Conservation (phyloP, 1,139 yeast species). For the Saccharomyces uvarum region DNA sequence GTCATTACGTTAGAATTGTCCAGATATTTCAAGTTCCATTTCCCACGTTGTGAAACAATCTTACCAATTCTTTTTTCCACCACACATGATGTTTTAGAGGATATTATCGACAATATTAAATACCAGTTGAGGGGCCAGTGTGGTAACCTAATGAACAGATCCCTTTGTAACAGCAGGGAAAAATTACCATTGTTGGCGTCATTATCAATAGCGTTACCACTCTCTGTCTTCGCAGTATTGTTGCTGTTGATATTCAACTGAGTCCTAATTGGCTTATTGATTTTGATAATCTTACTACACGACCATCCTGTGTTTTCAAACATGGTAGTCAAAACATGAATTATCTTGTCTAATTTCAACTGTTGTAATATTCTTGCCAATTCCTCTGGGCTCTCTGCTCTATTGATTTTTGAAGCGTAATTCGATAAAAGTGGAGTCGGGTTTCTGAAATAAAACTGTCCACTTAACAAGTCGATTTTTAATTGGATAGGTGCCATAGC, state of each 20-base stretch:
- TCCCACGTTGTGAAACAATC: slow-evolving; percentile 51
- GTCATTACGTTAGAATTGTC: slow-evolving; percentile 31
- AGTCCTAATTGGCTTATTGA: slow-evolving; percentile 33
- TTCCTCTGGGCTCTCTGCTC: slow-evolving; percentile 29
- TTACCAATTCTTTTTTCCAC: slow-evolving; percentile 47
- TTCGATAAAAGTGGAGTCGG: slow-evolving; percentile 38
- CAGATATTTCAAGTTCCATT: slow-evolving; percentile 51
- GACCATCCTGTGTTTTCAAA: slow-evolving; percentile 64
- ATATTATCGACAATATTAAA: slow-evolving; percentile 43
- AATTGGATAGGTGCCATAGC: slow-evolving; percentile 34
- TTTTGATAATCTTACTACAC: slow-evolving; percentile 45
- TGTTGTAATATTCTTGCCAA: slow-evolving; percentile 33
- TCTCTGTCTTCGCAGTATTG: slow-evolving; percentile 2
- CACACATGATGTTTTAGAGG: slow-evolving; percentile 45
- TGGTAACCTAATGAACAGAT: slow-evolving; percentile 47
- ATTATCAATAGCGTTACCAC: slow-evolving; percentile 8
- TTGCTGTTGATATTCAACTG: slow-evolving; percentile 18
- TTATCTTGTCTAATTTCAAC: slow-evolving; percentile 49
- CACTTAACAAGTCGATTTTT: slow-evolving; percentile 38
- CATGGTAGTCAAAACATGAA: slow-evolving; percentile 45
- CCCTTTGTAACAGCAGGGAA: slow-evolving; percentile 31
- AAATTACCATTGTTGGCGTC: slow-evolving; percentile 4
- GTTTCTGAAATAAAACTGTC: slow-evolving; percentile 42
- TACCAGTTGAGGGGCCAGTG: slow-evolving; percentile 75
- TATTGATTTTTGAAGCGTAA: slow-evolving; percentile 36